Conservation (phyloP, 2,329 filamentous ascomycete species). For the Aureobasidium mangrovei region DNA sequence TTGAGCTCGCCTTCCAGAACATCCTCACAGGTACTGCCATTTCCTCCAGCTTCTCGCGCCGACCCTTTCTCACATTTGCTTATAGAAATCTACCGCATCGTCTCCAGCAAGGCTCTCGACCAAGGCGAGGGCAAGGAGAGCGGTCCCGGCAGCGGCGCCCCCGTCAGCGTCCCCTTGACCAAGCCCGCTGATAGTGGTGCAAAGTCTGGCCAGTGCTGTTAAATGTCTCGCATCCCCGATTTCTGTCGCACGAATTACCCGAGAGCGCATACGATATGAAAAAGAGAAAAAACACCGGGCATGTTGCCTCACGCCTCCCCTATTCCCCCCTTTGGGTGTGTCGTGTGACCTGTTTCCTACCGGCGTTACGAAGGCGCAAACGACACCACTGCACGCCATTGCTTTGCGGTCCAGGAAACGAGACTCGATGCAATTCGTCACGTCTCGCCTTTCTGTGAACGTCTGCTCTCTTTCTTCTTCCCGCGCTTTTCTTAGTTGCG, state of each 20-base stretch:
- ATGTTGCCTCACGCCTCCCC: neutral
- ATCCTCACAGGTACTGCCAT: constrained; percentile 75
- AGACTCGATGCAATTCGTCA: neutral
- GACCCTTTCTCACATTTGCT: neutral
- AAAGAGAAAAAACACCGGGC: constrained; percentile 8
- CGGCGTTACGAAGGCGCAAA: constrained; percentile 9
- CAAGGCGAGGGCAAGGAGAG: constrained; percentile 67
- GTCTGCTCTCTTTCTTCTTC: neutral
- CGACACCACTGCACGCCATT: neutral
- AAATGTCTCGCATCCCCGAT: constrained; percentile 21
- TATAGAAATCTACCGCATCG: constrained; percentile 96
- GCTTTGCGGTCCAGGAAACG: neutral
- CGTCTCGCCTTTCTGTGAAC: neutral
- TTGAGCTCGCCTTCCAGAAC: constrained; percentile 98
- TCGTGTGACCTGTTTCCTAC: constrained; percentile 1
- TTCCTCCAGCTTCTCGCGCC: neutral
- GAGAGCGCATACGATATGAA: constrained; percentile 22
- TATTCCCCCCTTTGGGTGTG: neutral
- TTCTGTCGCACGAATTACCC: neutral
- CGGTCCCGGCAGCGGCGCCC: constrained; percentile 63
- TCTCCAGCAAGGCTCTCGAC: constrained; percentile 90
- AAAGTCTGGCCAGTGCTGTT: constrained; percentile 79
- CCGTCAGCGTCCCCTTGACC: constrained; percentile 75
- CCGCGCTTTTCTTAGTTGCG: neutral
- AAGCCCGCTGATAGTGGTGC: constrained; percentile 71